A percentile compares a stretch with the other conserved stretches of the same genome.
Conservation (phyloP, 129 eudicot genomes). For the Ambrosia trifida region DNA sequence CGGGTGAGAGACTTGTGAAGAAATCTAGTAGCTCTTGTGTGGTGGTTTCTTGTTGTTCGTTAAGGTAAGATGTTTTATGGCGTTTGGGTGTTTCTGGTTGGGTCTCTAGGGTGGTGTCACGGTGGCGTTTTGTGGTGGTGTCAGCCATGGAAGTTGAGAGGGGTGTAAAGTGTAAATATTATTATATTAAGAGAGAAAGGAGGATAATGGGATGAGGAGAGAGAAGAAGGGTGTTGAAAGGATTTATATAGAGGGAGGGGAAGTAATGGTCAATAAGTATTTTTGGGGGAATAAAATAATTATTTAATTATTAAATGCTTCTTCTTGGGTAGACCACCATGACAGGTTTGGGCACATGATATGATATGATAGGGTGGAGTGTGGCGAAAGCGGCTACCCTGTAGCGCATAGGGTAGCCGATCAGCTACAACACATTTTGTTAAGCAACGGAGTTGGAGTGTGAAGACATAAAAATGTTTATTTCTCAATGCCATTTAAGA, state of each 20-base stretch:
- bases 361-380: too few species aligned
- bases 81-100: conserved; percentile 36
- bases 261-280: conserved; percentile 24
- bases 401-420: too few species aligned
- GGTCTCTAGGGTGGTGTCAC: conserved; percentile 25
- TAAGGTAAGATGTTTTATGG: conserved; percentile 41
- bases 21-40: conserved; percentile 51
- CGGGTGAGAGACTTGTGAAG: conserved; percentile 48
- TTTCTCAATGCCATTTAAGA: too few species aligned
- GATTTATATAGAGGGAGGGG: conserved; percentile 56
- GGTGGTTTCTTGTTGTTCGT: conserved; percentile 53
- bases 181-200: conserved; percentile 12
- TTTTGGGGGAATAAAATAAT: not conserved
- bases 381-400: too few species aligned
- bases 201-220: conserved; percentile 49
- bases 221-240: conserved; percentile 46
- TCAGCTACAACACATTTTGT: too few species aligned
- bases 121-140: conserved; percentile 48
- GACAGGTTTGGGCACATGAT: not conserved
- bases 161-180: conserved; percentile 30
- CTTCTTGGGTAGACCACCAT: conserved; percentile 5
- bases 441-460: too few species aligned
- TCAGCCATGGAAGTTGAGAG: conserved; percentile 38
- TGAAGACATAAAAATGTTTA: too few species aligned
- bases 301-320: conserved; percentile 8